A percentile compares a stretch with the other conserved stretches of the same genome.
Conservation (phyloP, 140 eudicot genomes). For the Bidens hawaiensis region DNA sequence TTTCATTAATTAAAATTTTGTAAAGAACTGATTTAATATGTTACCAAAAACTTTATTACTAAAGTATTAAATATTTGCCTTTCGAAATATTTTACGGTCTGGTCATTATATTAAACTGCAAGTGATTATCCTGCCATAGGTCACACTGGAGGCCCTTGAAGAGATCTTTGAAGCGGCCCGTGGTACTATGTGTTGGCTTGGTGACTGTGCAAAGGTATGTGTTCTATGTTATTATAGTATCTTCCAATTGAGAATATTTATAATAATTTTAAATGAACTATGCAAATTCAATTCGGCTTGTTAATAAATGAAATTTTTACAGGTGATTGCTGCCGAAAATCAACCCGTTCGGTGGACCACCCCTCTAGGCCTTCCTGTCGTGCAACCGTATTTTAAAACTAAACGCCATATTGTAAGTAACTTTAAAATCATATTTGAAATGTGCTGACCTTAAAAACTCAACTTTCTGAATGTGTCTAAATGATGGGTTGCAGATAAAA, state of each 20-base stretch:
- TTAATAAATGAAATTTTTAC: slow-evolving; percentile 18
- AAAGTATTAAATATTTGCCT: not conserved
- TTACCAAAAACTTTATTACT: too few species aligned
- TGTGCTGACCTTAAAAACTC: too few species aligned
- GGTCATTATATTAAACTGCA: slow-evolving; percentile 6
- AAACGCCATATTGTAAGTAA: slow-evolving; percentile 76
- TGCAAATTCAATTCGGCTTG: not conserved
- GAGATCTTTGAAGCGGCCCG: slow-evolving; percentile 95
- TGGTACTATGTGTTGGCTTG: slow-evolving; percentile 94
- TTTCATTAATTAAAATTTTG: too few species aligned
- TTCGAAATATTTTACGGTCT: not conserved
- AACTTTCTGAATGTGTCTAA: too few species aligned
- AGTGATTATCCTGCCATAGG: slow-evolving; percentile 35
- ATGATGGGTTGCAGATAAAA: slow-evolving; percentile 58
- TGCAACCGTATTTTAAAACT: slow-evolving; percentile 88
- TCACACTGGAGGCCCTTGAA: slow-evolving; percentile 86
- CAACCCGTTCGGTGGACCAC: slow-evolving; percentile 96
- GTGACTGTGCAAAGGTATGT: slow-evolving; percentile 92
- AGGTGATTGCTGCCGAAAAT: slow-evolving; percentile 87
- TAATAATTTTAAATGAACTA: not conserved
- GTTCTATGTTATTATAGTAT: slow-evolving; percentile 4
- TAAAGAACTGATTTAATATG: too few species aligned
- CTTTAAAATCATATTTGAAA: not conserved
- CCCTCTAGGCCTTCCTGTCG: slow-evolving; percentile 94
- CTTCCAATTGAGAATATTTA: not conserved